These are phyloP conservation scores for Cutaneotrichosporon mucoides DNA, from an alignment of 1,284 basidiomycete genomes.

Conservation along the genomic window DNA sequence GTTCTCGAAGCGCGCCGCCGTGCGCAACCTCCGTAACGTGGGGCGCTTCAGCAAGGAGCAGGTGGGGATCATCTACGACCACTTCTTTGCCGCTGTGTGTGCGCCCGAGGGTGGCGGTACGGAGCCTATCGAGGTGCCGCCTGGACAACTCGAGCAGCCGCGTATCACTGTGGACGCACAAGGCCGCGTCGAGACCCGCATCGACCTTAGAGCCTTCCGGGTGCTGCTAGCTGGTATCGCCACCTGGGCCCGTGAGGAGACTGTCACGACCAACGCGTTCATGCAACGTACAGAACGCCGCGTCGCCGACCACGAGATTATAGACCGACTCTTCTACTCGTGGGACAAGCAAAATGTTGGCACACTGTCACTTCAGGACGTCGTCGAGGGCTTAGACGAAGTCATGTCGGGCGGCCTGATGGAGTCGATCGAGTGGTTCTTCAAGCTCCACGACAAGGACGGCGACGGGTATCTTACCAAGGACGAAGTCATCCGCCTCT, in stretches of 20 bases:
- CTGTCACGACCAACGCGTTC: constrained; percentile 85
- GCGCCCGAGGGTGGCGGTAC: constrained; percentile 37
- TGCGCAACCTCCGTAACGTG: constrained; percentile 79
- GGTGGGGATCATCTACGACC: constrained; percentile 81
- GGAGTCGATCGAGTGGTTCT: constrained; percentile 99
- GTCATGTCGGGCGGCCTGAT: constrained; percentile 96
- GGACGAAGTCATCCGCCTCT: constrained; percentile 86
- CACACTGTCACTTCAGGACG: constrained; percentile 81
- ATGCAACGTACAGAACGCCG: constrained; percentile 59
- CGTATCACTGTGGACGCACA: constrained; percentile 45
- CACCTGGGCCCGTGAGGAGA: constrained; percentile 95
- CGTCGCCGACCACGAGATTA: constrained; percentile 53
- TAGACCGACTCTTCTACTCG: constrained; percentile 71
- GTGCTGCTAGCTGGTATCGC: constrained; percentile 88
- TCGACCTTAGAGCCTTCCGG: constrained; percentile 79
- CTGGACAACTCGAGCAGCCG: constrained; percentile 41
- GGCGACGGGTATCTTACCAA: constrained; percentile 92
- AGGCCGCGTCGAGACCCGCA: constrained; percentile 82
- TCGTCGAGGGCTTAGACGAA: constrained; percentile 81
- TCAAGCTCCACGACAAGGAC: constrained; percentile 92
- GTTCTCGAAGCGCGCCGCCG: constrained; percentile 90
- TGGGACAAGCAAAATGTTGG: constrained; percentile 81
- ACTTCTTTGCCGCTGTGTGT: constrained; percentile 81
- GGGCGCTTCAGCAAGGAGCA: constrained; percentile 85
- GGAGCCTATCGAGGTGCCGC: constrained; percentile 12